Evolutionary conservation across 2,329 filamentous ascomycete species (phyloP).

Genomic region (Fusarium irregulare): DNA sequence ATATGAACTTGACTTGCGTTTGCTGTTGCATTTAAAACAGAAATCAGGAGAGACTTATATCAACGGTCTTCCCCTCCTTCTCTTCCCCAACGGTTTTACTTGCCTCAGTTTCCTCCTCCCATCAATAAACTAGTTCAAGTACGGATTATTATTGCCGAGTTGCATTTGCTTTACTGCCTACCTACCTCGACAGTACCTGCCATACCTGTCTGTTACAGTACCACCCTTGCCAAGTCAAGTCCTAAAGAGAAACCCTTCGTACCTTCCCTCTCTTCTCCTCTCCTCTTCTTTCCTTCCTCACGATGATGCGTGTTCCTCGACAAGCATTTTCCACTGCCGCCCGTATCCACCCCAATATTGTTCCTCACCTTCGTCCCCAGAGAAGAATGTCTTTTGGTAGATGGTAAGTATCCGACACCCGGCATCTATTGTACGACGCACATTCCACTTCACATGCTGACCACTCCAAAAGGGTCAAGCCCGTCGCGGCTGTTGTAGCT

Average conservation of each 20-base stretch:
- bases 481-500: conserved; percentile 48
- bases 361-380: conserved; percentile 44
- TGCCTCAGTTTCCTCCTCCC: conserved; percentile 11
- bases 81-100: conserved; percentile 29
- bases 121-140: conserved; percentile 34
- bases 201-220: not conserved
- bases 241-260: conserved; percentile 18
- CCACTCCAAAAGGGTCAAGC: conserved; percentile 49
- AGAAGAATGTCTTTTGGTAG: conserved; percentile 41
- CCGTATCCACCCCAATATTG: conserved; percentile 46
- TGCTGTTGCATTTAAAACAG: conserved; percentile 3
- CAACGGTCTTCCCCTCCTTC: conserved; percentile 19
- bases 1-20: conserved; percentile 1
- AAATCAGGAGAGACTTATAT: conserved; percentile 31
- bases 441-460: conserved; percentile 5
- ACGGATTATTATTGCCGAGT: conserved; percentile 37
- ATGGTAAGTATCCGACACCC: conserved; percentile 32
- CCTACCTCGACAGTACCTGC: not conserved
- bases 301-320: conserved; percentile 43
- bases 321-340: conserved; percentile 46
- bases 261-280: not conserved
- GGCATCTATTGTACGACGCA: not conserved
- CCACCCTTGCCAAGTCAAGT: conserved; percentile 35
- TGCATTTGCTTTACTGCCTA: conserved; percentile 2
- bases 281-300: conserved; percentile 29